Evolutionary conservation across 495 filamentous ascomycete species (phyloP).

Genomic region (Neurospora hispaniola): DNA sequence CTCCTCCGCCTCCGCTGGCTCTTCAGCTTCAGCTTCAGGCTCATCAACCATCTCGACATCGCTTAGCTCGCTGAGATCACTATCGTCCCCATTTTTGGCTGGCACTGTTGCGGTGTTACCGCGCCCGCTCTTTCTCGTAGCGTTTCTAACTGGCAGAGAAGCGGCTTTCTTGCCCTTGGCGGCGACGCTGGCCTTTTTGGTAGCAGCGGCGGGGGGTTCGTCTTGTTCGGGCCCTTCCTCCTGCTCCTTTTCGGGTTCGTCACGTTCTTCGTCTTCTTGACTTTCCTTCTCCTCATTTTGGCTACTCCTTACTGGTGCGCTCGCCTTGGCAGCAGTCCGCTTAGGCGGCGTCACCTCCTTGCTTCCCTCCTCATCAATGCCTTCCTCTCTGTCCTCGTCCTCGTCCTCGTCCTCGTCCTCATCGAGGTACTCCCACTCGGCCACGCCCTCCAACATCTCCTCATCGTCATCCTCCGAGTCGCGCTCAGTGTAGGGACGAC

Average conservation of each 20-base stretch:
- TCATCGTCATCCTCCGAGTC: constrained; percentile 44
- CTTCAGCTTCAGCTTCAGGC: constrained; percentile 1
- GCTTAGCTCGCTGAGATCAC: background rate
- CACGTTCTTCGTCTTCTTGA: constrained; percentile 5
- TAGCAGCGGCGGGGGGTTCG: background rate
- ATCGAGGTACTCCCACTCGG: constrained; percentile 42
- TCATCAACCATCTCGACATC: background rate
- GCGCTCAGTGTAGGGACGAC: constrained; percentile 33
- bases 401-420: constrained; percentile 3
- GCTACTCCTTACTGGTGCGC: background rate
- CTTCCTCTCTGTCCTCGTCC: background rate
- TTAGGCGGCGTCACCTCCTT: background rate
- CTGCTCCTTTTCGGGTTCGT: constrained; percentile 5
- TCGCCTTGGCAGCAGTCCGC: background rate
- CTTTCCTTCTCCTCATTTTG: constrained; percentile 3
- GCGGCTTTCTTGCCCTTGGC: constrained; percentile 5
- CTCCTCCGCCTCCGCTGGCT: background rate
- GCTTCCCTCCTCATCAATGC: background rate
- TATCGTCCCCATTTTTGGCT: background rate
- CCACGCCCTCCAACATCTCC: constrained; percentile 47
- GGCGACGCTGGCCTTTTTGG: background rate
- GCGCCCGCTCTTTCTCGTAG: background rate
- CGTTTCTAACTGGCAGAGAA: background rate
- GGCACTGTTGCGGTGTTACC: background rate
- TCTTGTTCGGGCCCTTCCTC: constrained; percentile 17